Conservation (phyloP, 2,329 filamentous ascomycete species). For the Gnomoniopsis sp. region DNA sequence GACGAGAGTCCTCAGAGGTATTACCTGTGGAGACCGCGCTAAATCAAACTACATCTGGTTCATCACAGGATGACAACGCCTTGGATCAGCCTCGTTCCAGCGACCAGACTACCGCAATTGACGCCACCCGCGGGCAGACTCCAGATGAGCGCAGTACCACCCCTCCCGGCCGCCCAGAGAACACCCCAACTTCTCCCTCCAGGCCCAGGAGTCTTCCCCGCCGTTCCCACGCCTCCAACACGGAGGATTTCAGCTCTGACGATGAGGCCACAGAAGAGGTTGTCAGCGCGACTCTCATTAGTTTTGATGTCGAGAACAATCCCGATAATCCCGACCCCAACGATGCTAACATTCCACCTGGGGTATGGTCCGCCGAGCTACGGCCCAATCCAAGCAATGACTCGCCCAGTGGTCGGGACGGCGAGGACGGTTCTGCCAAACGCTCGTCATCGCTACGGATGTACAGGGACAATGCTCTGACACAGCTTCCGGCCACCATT, state of each 20-base stretch:
- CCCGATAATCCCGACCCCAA: slow-evolving; percentile 38
- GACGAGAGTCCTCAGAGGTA: background rate
- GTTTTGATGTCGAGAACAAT: slow-evolving; percentile 58
- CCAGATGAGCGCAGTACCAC: slow-evolving; percentile 2
- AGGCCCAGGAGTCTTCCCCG: slow-evolving; percentile 11
- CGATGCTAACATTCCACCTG: slow-evolving; percentile 38
- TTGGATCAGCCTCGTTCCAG: slow-evolving; percentile 7
- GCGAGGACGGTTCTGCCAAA: slow-evolving; percentile 3
- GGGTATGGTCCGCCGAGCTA: slow-evolving; percentile 57
- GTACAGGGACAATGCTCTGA: slow-evolving; percentile 42
- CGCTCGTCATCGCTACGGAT: slow-evolving; percentile 5
- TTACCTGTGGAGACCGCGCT: background rate
- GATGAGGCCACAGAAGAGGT: slow-evolving; percentile 52
- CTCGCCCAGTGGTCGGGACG: slow-evolving; percentile 2
- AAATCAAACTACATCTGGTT: background rate
- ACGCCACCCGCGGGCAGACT: background rate
- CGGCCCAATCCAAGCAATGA: slow-evolving; percentile 42
- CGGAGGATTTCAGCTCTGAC: slow-evolving; percentile 48
- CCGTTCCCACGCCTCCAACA: slow-evolving; percentile 6
- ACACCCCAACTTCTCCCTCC: background rate
- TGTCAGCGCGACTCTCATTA: slow-evolving; percentile 55
- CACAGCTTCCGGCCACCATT: slow-evolving; percentile 44
- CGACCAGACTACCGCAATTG: background rate
- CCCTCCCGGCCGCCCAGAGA: slow-evolving; percentile 1
- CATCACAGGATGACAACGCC: background rate